Evolutionary conservation across 164 flowering plant species (phyloP).

Genomic region (Sextonia rubra): DNA sequence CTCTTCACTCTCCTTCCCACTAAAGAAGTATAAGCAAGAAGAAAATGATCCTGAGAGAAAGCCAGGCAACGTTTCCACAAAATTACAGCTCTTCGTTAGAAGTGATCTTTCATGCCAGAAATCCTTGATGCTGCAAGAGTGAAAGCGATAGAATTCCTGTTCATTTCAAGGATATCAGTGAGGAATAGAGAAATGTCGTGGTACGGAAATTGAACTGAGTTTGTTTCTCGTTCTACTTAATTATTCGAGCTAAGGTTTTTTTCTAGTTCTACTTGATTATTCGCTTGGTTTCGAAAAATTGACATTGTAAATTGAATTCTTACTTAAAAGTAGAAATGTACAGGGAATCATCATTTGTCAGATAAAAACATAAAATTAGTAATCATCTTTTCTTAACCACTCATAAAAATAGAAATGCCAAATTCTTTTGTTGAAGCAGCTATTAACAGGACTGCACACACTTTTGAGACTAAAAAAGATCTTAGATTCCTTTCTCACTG

Average conservation of each 20-base stretch:
- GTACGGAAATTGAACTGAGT: too few species aligned
- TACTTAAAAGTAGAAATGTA: background rate
- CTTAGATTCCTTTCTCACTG: too few species aligned
- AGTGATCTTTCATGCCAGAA: slow-evolving; percentile 24
- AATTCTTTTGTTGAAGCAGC: too few species aligned
- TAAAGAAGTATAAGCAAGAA: slow-evolving; percentile 40
- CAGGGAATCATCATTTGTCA: too few species aligned
- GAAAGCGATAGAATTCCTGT: slow-evolving; percentile 39
- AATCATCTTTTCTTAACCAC: too few species aligned
- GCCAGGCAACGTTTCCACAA: slow-evolving; percentile 28
- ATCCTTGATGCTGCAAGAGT: slow-evolving; percentile 27
- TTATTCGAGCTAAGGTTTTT: too few species aligned
- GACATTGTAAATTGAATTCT: background rate
- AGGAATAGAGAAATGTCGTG: background rate
- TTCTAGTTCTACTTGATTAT: too few species aligned
- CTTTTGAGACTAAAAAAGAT: too few species aligned
- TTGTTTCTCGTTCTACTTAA: too few species aligned
- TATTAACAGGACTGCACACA: too few species aligned
- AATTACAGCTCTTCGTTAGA: slow-evolving; percentile 23
- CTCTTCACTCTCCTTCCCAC: slow-evolving; percentile 32
- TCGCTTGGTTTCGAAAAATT: background rate
- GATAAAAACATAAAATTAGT: too few species aligned
- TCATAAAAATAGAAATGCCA: too few species aligned
- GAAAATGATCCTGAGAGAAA: slow-evolving; percentile 26
- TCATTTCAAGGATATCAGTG: slow-evolving; percentile 5